Conservation (phyloP, 2,329 filamentous ascomycete species). For the Ascochyta fabae region DNA sequence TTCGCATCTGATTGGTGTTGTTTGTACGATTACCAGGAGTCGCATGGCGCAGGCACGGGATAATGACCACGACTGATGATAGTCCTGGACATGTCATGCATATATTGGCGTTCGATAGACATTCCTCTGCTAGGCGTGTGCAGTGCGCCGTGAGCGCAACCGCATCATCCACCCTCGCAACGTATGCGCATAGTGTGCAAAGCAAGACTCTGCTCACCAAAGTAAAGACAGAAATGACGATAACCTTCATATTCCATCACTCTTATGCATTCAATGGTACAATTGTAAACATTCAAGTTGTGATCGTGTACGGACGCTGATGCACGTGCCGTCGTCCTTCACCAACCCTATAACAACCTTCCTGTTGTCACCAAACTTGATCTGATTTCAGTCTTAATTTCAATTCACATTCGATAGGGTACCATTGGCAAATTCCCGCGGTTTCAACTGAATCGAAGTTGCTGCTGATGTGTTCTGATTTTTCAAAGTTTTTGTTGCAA, state of each 20-base stretch:
- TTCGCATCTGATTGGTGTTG: slow-evolving; percentile 3
- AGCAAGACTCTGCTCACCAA: background rate
- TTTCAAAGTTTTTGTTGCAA: background rate
- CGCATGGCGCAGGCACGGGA: slow-evolving; percentile 1
- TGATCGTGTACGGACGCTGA: background rate
- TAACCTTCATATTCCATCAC: no score
- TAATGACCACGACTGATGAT: background rate
- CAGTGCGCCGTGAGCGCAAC: background rate
- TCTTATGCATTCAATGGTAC: no score
- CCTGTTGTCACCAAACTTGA: background rate
- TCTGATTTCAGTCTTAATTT: no score
- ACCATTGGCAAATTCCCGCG: background rate
- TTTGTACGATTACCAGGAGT: slow-evolving; percentile 11
- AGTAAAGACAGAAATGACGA: background rate
- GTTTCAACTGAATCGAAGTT: background rate
- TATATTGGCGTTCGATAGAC: slow-evolving; percentile 7
- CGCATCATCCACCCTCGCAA: background rate
- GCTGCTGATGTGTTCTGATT: background rate
- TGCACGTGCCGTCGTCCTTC: background rate
- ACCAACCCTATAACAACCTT: background rate
- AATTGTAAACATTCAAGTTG: background rate
- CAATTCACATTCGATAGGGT: no score
- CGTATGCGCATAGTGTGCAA: background rate
- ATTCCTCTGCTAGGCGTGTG: background rate
- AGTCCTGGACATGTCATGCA: background rate